A percentile compares a stretch with the other conserved stretches of the same genome.
phyloP scores from a whole-genome alignment of 169 alveolate species.

The Plasmodium relictum region DNA sequence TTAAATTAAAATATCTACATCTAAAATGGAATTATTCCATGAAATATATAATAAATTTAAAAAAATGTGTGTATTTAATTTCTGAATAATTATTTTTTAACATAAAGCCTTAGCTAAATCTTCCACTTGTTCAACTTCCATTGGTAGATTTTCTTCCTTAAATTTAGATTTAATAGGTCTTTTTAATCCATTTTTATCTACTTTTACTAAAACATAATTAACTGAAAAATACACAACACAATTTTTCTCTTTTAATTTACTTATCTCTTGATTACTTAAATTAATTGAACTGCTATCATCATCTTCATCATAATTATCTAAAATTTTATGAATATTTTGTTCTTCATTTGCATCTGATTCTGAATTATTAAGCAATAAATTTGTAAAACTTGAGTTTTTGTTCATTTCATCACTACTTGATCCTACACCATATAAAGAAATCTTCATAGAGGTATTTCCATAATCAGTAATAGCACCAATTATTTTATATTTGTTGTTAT shows the following conservation, averaged over 20 bases:
- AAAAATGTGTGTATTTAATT: too few species aligned
- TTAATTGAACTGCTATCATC: slow-evolving; percentile 3
- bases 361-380: slow-evolving; percentile 1
- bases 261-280: not conserved
- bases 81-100: slow-evolving; percentile 1
- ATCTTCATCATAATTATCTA: slow-evolving; percentile 24
- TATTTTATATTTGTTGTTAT: slow-evolving; percentile 29
- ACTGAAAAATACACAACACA: slow-evolving; percentile 17
- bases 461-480: slow-evolving; percentile 45
- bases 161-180: slow-evolving; percentile 1
- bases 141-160: slow-evolving; percentile 19
- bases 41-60: too few species aligned
- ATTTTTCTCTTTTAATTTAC: slow-evolving; percentile 9
- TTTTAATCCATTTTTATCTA: slow-evolving; percentile 20
- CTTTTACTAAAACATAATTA: slow-evolving; percentile 25
- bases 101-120: slow-evolving; percentile 11
- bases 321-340: not conserved
- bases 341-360: not conserved
- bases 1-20: too few species aligned
- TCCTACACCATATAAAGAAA: slow-evolving; percentile 19
- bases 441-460: slow-evolving; percentile 31
- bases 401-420: not conserved
- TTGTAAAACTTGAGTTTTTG: not conserved
- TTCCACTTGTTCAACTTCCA: slow-evolving; percentile 20
- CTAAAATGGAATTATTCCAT: too few species aligned